phyloP scores from a whole-genome alignment of 2,329 filamentous ascomycete genomes.

The Colletotrichum gloeosporioides region DNA sequence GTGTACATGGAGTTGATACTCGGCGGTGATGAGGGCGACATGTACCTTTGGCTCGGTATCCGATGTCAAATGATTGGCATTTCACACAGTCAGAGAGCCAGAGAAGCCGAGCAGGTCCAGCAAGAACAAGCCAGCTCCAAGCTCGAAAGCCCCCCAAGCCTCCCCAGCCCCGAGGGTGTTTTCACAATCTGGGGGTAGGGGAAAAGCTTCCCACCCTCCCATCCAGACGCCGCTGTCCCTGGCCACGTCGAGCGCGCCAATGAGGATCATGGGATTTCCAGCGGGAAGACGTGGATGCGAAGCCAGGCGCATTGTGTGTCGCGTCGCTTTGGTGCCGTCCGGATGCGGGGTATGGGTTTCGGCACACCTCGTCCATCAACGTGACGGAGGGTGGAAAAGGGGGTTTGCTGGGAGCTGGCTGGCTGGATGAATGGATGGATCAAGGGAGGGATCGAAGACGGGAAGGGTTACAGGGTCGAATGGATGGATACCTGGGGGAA shows the following conservation, averaged over 20 bases:
- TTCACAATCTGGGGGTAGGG: background rate
- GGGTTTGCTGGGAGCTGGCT: background rate
- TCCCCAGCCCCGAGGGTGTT: background rate
- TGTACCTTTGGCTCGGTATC: background rate
- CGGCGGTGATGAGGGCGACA: background rate
- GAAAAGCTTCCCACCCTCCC: conserved; percentile 21
- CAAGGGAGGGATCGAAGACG: background rate
- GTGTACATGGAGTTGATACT: background rate
- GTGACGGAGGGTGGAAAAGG: background rate
- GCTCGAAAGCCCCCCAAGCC: background rate
- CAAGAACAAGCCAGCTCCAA: background rate
- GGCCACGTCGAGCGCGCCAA: background rate
- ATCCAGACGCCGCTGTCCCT: conserved; percentile 12
- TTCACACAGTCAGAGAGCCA: background rate
- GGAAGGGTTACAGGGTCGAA: background rate
- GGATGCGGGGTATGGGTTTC: conserved; percentile 19
- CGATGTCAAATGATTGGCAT: background rate
- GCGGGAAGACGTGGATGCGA: conserved; percentile 7
- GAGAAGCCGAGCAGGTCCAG: background rate
- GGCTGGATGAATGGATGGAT: background rate
- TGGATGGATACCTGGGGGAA: conserved; percentile 11
- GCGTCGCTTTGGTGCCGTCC: conserved; percentile 18
- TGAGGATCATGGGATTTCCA: background rate
- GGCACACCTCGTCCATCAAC: conserved; percentile 18
- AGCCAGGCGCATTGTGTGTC: conserved; percentile 16